Evolutionary conservation across 192 early-diverging fungal genomes (phyloP), one percentile per base, ranked within the genome.

Genomic region (Entomortierella chlamydospora): DNA sequence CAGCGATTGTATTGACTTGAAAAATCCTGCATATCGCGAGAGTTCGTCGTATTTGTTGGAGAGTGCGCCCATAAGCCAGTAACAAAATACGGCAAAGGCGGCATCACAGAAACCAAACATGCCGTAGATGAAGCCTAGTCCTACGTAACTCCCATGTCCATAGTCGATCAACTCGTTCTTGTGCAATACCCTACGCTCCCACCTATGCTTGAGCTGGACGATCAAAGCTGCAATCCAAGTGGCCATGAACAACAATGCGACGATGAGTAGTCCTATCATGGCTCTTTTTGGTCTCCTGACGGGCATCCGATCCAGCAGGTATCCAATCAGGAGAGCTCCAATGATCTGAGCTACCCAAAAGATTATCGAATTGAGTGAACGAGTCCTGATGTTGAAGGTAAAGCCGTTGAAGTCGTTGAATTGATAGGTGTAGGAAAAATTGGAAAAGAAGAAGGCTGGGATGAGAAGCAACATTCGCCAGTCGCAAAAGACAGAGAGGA

Each of bases 51-150:
- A 84, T 73, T 97, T 91, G 82, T 95, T 95, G 28, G 93, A 90
- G 58, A 95, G 83, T 28, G 94, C 87, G n/a, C 94, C 95, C 73
- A 97, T 90, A 42, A 97, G 80, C 94, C 94, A 97, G 90, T 97
- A 95, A 50, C 83, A 78, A 55, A 76, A 78, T 26, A 81, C 76
- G 20, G 76, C 76, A 66, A 79, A 79, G 45, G 76, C 76, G 9
- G 76, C 76, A 26, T 79, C 76, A 34, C 76, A 79, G 33, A 79
- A 79, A 29, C 76, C 76, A 66, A 79, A 79, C 76, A 79, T 79
- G 57, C 61, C 58, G 22, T 66, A 79, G 63, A 79, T 70, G 33
- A 63, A 28, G 6, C 60, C 23, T 1, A 52, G 76, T 29, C 62
- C 76, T 25, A 62, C 17, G 17, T 79, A 79, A 45, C 1, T 60